Percentiles rank a stretch among this genome's conserved stretches.
Conservation (phyloP, 148 eudicot genomes). For the Spergularia bocconei region DNA sequence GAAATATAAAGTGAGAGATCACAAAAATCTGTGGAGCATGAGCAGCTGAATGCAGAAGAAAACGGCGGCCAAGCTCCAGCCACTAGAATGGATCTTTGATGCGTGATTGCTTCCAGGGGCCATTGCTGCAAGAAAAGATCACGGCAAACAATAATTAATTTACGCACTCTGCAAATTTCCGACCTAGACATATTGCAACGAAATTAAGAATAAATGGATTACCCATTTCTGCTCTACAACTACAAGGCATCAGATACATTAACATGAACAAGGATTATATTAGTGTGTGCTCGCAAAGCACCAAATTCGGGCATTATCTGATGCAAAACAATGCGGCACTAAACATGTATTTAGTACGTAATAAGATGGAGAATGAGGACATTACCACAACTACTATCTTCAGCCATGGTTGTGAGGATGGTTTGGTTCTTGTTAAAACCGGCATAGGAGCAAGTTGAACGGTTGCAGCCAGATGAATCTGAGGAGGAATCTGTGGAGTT, state of each 20-base stretch:
- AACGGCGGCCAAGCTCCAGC: conserved; percentile 37
- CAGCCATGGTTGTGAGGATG: conserved; percentile 39
- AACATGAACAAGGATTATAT: too few species aligned
- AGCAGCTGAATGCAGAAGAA: conserved; percentile 35
- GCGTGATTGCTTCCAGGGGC: conserved; percentile 29
- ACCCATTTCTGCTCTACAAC: too few species aligned
- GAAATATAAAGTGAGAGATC: conserved; percentile 1
- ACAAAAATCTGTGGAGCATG: conserved; percentile 31
- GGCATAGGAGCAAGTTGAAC: conserved; percentile 58
- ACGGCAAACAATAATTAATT: neutral
- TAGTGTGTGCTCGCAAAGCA: too few species aligned
- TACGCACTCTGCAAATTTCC: too few species aligned
- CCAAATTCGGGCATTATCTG: neutral
- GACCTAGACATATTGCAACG: too few species aligned
- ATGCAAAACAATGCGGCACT: too few species aligned
- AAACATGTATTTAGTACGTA: neutral
- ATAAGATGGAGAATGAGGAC: neutral
- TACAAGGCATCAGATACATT: too few species aligned
- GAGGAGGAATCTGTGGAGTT: conserved; percentile 37
- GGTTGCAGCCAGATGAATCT: conserved; percentile 40
- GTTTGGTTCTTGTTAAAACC: conserved; percentile 44
- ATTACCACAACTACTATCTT: conserved; percentile 63
- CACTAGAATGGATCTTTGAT: conserved; percentile 25
- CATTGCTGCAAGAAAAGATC: neutral
- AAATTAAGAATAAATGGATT: too few species aligned